Evolutionary conservation across 176 grass and related monocot species (phyloP).

Genomic region (Triticum monococcum): DNA sequence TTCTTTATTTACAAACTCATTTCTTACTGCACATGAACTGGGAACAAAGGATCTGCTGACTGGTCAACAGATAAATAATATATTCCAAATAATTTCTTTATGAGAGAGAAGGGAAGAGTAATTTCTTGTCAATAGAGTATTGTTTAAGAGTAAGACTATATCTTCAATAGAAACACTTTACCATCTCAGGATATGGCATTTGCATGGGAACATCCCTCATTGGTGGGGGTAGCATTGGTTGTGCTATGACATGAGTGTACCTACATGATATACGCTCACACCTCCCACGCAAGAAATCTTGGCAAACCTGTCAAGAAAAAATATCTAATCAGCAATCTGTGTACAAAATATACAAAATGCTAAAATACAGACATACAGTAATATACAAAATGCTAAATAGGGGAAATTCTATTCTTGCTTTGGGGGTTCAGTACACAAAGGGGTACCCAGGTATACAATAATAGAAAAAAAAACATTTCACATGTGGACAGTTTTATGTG

Average conservation of each 20-base stretch:
- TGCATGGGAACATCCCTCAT: constrained; percentile 52
- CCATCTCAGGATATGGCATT: constrained; percentile 50
- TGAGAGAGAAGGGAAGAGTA: neutral
- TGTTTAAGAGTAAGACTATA: neutral
- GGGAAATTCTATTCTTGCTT: neutral
- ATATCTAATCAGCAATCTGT: neutral
- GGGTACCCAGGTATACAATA: neutral
- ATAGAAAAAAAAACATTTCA: neutral
- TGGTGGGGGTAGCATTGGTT: constrained; percentile 38
- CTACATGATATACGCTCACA: constrained; percentile 67
- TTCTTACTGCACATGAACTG: constrained; percentile 15
- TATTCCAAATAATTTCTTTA: neutral
- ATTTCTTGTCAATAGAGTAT: neutral
- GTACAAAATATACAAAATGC: neutral
- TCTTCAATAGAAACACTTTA: constrained; percentile 2
- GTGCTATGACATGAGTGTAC: constrained; percentile 54
- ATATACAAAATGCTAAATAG: neutral
- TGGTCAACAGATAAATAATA: constrained; percentile 1
- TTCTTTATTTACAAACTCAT: constrained; percentile 9
- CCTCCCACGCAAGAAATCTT: constrained; percentile 72
- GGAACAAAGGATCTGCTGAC: neutral
- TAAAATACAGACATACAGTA: neutral
- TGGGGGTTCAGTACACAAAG: neutral
- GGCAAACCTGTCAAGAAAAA: constrained; percentile 51
- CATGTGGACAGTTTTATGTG: neutral